Evolutionary conservation across 2,329 filamentous ascomycete genomes (phyloP), one percentile per base, ranked within the genome.

Genomic region (Alternaria triticina): DNA sequence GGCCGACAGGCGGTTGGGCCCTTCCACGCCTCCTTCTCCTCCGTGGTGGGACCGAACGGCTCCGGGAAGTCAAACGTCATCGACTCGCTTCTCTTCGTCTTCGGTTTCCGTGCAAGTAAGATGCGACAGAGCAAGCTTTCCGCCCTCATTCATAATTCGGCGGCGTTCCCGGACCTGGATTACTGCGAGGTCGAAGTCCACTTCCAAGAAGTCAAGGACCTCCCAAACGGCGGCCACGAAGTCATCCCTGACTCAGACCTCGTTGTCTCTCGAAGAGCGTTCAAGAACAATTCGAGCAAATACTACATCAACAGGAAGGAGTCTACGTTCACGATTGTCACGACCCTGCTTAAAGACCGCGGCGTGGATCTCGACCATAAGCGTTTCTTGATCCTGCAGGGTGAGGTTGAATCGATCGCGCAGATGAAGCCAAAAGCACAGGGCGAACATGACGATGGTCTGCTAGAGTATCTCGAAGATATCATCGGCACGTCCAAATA

Each of bases 61-160:
- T 99, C 96, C 10, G 96, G 96, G 62, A 99, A 99, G 80, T 98
- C 96, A 22, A 99, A 99, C 74, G 96, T 99, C 66, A 99, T 99
- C 77, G 96, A 99, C 81, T 97, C 96, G 3, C 84, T 99, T 27
- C 88, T 99, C 1, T 99, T 99, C 75, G 96, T 99, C n/a, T 99
- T 99, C 77, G 96, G 96, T 57, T 99, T 99, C 83, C 90, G 96
- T 64, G 96, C 96, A 45, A 98, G 95, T 85, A 99, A 99, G 83
- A 99, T 99, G 96, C 88, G 96, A 75, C 96, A 99, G 80, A 96
- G 96, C 75, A 99, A 99, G 83, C 94, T 99, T 51, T 99, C 96
- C 1, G 96, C 96, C 5, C 84, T 99, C 52, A 99, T 99, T 70
- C 96, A 99, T 83, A 99, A 98, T 79, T 98, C 96, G 12, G 94